Conservation (phyloP, 331 rosid genomes). For the Pyrus hybrid region DNA sequence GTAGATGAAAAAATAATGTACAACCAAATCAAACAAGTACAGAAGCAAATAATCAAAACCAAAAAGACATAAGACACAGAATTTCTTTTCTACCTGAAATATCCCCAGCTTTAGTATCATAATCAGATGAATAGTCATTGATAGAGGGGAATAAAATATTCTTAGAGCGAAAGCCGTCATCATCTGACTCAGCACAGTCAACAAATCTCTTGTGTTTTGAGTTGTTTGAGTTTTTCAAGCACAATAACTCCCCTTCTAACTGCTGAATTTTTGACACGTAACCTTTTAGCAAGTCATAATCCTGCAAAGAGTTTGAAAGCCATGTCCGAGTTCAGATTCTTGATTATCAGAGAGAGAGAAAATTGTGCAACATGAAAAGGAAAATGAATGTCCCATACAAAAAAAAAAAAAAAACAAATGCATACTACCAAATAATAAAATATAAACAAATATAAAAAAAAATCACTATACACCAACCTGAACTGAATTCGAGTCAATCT, state of each 20-base stretch:
- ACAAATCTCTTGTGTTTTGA: slow-evolving; percentile 26
- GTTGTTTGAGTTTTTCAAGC: slow-evolving; percentile 29
- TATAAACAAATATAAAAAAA: not conserved
- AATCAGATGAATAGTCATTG: slow-evolving; percentile 48
- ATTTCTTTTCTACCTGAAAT: slow-evolving; percentile 39
- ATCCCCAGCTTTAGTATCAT: slow-evolving; percentile 39
- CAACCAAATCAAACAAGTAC: not conserved
- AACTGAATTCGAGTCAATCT: slow-evolving; percentile 49
- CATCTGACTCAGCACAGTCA: slow-evolving; percentile 53
- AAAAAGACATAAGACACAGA: not conserved
- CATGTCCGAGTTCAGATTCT: slow-evolving; percentile 5
- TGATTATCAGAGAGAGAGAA: slow-evolving; percentile 1
- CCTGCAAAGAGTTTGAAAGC: slow-evolving; percentile 33
- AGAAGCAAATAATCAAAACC: not conserved
- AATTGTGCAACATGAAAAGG: not conserved
- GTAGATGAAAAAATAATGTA: not conserved
- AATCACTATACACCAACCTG: slow-evolving; percentile 39
- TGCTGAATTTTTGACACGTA: slow-evolving; percentile 68
- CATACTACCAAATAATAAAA: not conserved
- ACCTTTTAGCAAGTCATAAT: slow-evolving; percentile 46
- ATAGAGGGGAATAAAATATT: slow-evolving; percentile 41
- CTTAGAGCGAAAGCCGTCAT: slow-evolving; percentile 48
- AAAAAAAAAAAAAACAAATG: too few species aligned
- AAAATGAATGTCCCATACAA: too few species aligned
- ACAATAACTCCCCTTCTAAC: slow-evolving; percentile 60